Percentiles rank a stretch among this genome's conserved stretches.
Conservation (phyloP, 2,329 filamentous ascomycete species). For the Byssoonygena ceratinophila region DNA sequence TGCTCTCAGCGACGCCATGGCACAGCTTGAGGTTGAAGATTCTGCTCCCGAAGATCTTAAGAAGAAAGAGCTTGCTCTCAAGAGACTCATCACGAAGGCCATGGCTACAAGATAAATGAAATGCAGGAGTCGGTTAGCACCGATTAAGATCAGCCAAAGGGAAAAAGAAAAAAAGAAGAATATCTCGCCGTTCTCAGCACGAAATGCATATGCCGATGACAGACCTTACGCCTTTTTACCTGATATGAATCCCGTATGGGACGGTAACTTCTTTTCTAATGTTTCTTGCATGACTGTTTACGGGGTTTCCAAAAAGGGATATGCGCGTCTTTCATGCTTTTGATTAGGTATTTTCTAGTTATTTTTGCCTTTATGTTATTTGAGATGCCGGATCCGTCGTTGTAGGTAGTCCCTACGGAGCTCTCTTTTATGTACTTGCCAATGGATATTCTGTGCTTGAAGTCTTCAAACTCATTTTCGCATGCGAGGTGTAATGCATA, state of each 20-base stretch:
- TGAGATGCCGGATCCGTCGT: slow-evolving; percentile 7
- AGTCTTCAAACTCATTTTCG: not conserved
- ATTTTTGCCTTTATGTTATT: slow-evolving; percentile 1
- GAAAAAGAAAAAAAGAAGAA: slow-evolving; percentile 7
- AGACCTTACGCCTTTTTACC: slow-evolving; percentile 3
- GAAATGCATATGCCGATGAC: slow-evolving; percentile 10
- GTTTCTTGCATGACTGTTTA: slow-evolving; percentile 11
- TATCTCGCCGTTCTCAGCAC: slow-evolving; percentile 9
- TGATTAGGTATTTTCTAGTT: slow-evolving; percentile 5
- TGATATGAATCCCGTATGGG: slow-evolving; percentile 10
- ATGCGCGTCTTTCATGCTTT: slow-evolving; percentile 7
- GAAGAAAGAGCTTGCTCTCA: slow-evolving; percentile 98
- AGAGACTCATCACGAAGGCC: slow-evolving; percentile 96
- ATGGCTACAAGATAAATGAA: slow-evolving; percentile 73
- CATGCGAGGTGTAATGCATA: not conserved
- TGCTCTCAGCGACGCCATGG: slow-evolving; percentile 94
- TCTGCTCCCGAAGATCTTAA: slow-evolving; percentile 86
- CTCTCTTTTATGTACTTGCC: slow-evolving; percentile 6
- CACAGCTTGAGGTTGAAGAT: slow-evolving; percentile 90
- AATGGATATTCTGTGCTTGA: not conserved
- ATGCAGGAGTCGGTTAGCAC: not conserved
- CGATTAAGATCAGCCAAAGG: slow-evolving; percentile 15
- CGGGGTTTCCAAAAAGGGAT: slow-evolving; percentile 12
- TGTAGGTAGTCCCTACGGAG: slow-evolving; percentile 6
- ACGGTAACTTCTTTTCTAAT: slow-evolving; percentile 9